A percentile compares a stretch with the other conserved stretches of the same genome.
phyloP scores from a whole-genome alignment of 2,329 filamentous ascomycete genomes.

The Fusarium dimerum region DNA sequence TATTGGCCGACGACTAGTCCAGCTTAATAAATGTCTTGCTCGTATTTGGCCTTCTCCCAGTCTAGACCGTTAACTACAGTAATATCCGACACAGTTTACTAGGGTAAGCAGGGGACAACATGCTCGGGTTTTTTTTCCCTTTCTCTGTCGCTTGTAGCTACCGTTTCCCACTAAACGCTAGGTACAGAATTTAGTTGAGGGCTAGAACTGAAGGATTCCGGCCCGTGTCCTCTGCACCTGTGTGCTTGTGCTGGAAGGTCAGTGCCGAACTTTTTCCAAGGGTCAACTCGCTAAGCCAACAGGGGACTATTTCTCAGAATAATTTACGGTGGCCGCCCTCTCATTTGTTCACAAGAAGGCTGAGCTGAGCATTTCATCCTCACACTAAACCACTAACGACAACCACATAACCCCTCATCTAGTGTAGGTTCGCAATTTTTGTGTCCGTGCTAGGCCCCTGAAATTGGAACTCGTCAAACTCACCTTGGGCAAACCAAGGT shows the following conservation, averaged over 20 bases:
- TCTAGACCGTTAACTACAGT: background rate
- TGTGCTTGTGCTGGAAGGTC: background rate
- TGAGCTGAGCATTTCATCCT: no score
- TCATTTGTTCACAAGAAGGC: no score
- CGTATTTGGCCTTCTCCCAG: background rate
- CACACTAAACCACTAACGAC: no score
- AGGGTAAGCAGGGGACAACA: background rate
- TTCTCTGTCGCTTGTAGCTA: background rate
- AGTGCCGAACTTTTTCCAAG: background rate
- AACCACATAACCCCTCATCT: no score
- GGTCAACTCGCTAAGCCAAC: no score
- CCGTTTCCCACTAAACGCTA: no score
- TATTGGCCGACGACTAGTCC: background rate
- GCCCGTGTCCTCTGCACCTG: background rate
- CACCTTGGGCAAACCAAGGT: no score
- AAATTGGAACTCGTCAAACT: no score
- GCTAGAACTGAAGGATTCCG: no score
- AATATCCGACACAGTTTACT: background rate
- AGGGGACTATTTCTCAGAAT: background rate
- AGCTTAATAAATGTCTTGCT: background rate
- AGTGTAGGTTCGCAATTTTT: no score
- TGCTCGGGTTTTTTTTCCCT: constrained; percentile 1
- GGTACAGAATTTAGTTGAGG: no score
- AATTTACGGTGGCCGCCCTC: background rate
- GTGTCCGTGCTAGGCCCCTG: no score